phyloP scores from a whole-genome alignment of 1,284 basidiomycete species.

The Rhodofomes roseus region DNA sequence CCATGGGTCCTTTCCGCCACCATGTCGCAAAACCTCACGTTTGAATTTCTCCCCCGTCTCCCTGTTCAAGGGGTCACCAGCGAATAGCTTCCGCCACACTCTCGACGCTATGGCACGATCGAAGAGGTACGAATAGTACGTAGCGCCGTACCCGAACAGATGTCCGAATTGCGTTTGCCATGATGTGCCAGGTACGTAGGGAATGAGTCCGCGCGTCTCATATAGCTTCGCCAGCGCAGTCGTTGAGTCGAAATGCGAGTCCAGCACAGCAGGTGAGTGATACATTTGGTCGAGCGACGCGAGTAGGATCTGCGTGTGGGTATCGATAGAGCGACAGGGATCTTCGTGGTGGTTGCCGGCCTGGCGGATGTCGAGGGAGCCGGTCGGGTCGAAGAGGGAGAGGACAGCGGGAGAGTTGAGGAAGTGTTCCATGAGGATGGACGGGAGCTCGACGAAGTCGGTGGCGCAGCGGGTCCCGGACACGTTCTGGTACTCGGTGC shows the following conservation, averaged over 20 bases:
- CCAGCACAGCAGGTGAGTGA: slow-evolving; percentile 67
- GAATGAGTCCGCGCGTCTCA: slow-evolving; percentile 72
- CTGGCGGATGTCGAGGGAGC: slow-evolving; percentile 38
- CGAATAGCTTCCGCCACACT: slow-evolving; percentile 82
- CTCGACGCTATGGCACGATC: slow-evolving; percentile 93
- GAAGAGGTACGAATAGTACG: slow-evolving; percentile 97
- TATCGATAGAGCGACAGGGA: slow-evolving; percentile 78
- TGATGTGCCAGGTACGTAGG: slow-evolving; percentile 77
- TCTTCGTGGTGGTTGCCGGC: slow-evolving; percentile 61
- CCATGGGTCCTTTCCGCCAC: slow-evolving; percentile 95
- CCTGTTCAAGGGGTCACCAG: slow-evolving; percentile 55
- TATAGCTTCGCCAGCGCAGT: slow-evolving; percentile 61
- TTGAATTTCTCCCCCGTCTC: slow-evolving; percentile 80
- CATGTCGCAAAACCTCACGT: slow-evolving; percentile 70
- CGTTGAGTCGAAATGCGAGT: slow-evolving; percentile 69
- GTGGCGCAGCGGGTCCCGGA: slow-evolving; percentile 98
- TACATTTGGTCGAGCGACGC: slow-evolving; percentile 89
- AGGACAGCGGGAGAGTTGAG: slow-evolving; percentile 83
- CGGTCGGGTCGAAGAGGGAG: slow-evolving; percentile 64
- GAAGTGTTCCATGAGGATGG: slow-evolving; percentile 98
- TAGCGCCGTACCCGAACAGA: slow-evolving; percentile 94
- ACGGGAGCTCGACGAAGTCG: slow-evolving; percentile 97
- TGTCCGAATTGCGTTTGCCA: slow-evolving; percentile 97
- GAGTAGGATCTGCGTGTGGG: slow-evolving; percentile 89
- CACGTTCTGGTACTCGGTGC: slow-evolving; percentile 97